phyloP scores from a whole-genome alignment of 441 rosid genomes.

The Brassica hybrid region DNA sequence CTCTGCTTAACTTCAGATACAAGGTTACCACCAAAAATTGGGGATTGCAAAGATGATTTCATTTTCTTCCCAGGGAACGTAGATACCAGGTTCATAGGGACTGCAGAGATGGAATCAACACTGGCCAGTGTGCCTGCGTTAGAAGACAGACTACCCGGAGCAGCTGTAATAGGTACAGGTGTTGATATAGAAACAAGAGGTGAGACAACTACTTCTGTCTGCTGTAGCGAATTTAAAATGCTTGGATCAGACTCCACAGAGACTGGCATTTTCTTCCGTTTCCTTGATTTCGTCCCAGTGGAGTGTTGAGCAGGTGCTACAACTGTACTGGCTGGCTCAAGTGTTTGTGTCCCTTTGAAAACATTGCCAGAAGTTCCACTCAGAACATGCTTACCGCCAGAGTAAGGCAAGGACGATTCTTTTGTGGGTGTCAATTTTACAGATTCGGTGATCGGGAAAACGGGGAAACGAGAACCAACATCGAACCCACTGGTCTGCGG shows the following conservation, averaged over 20 bases:
- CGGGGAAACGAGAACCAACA: conserved; percentile 61
- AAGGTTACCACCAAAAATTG: conserved; percentile 48
- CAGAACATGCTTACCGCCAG: conserved; percentile 56
- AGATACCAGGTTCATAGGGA: conserved; percentile 51
- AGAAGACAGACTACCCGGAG: conserved; percentile 25
- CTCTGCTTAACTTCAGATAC: conserved; percentile 50
- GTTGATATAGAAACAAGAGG: no score
- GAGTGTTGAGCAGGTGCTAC: conserved; percentile 59
- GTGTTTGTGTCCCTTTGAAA: conserved; percentile 51
- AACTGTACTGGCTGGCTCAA: conserved; percentile 55
- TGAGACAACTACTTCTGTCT: conserved; percentile 32
- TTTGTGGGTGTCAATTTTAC: conserved; percentile 62
- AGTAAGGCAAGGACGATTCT: conserved; percentile 59
- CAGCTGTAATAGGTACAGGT: no score
- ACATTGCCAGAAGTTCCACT: conserved; percentile 53
- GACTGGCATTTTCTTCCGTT: conserved; percentile 68
- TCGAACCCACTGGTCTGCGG: conserved; percentile 71
- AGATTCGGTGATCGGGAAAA: conserved; percentile 62
- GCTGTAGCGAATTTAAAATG: conserved; percentile 55
- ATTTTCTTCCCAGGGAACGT: conserved; percentile 51
- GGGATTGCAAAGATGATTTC: conserved; percentile 49
- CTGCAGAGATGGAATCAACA: conserved; percentile 42
- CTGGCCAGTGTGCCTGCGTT: conserved; percentile 27
- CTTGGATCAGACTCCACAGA: conserved; percentile 57
- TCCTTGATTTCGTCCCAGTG: conserved; percentile 71